Evolutionary conservation across 768 basidiomycete species (phyloP), one percentile per base, ranked within the genome.

Genomic region (Lactarius indigo): DNA sequence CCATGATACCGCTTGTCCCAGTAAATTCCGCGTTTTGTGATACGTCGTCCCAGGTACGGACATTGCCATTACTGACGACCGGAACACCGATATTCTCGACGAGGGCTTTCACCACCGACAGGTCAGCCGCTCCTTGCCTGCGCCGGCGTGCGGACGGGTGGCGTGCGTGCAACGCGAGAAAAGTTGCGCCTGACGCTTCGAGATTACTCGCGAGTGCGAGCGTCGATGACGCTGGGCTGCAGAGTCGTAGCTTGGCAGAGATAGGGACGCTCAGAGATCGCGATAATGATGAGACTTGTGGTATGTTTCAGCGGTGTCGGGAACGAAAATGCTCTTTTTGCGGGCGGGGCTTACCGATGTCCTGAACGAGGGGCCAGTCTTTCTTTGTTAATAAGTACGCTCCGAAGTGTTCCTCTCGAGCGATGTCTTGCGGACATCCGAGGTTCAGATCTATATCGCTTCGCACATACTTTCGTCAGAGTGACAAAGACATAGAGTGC

Each of bases 51-150:
- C 82, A 86, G 20, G 74, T 76, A 37, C 85, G 83, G 20, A 92
- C 91, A 72, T 92, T 92, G 13, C 91, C 91, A 72, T 93, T 93
- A 76, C 88, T 90, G 57, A 92, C 76, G 59, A 91, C 83, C 10
- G 87, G 88, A 5, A 91, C 75, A 2, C 72, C 65, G 5, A 89
- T 71, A 30, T 74, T 72, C 0, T 82, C 78, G 71, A 86, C 87
- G 35, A 92, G 79, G 50, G 74, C 75, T 63, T 80, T 84, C 54
- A 91, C 84, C 67, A 86, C 79, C 59, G 76, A 76, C 17, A 91
- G 81, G 72, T 90, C 82, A n/a, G 89, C 90, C 26, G 87, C 78
- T 13, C 91, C 90, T 64, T 89, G 86, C 13, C 91, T 79, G 26
- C 91, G 80, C n/a, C 86, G 82, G 54, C 82, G 84, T 15, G 88